Evolutionary conservation across 306 rosid genomes (phyloP).

Genomic region (Rosa rugosa): DNA sequence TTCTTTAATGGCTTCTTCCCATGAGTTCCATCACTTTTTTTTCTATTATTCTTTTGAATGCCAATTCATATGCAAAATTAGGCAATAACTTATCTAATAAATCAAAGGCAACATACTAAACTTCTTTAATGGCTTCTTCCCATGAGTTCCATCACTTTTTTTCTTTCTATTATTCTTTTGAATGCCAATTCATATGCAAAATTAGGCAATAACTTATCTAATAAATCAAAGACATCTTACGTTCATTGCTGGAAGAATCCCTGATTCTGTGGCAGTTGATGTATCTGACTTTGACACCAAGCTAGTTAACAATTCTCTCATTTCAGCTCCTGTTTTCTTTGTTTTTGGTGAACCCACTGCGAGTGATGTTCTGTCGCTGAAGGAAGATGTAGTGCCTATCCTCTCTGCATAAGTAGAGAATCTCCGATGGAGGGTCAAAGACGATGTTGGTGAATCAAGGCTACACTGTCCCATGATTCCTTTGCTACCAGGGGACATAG

Average conservation of each 20-base stretch:
- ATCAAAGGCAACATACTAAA: slow-evolving; percentile 5
- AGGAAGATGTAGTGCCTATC: slow-evolving; percentile 74
- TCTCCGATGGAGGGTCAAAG: slow-evolving; percentile 59
- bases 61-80: slow-evolving; percentile 19
- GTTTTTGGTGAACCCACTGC: slow-evolving; percentile 79
- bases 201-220: slow-evolving; percentile 8
- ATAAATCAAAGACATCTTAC: slow-evolving; percentile 47
- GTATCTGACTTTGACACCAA: slow-evolving; percentile 63
- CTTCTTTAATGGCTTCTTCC: slow-evolving; percentile 3
- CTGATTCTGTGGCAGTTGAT: slow-evolving; percentile 48
- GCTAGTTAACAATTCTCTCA: slow-evolving; percentile 72
- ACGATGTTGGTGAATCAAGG: slow-evolving; percentile 56
- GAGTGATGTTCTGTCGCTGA: slow-evolving; percentile 59
- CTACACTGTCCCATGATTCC: slow-evolving; percentile 58
- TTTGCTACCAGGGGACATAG: slow-evolving; percentile 62
- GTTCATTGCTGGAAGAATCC: slow-evolving; percentile 51
- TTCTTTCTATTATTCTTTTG: neutral
- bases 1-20: slow-evolving; percentile 1
- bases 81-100: slow-evolving; percentile 18
- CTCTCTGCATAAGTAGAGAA: slow-evolving; percentile 92
- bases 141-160: neutral
- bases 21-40: neutral
- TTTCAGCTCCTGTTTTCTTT: slow-evolving; percentile 90
- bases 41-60: neutral
- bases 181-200: slow-evolving; percentile 19